Percentiles rank a stretch among this genome's conserved stretches.
Evolutionary conservation across 129 eudicot species (phyloP).

Genomic region (Escallonia rubra): DNA sequence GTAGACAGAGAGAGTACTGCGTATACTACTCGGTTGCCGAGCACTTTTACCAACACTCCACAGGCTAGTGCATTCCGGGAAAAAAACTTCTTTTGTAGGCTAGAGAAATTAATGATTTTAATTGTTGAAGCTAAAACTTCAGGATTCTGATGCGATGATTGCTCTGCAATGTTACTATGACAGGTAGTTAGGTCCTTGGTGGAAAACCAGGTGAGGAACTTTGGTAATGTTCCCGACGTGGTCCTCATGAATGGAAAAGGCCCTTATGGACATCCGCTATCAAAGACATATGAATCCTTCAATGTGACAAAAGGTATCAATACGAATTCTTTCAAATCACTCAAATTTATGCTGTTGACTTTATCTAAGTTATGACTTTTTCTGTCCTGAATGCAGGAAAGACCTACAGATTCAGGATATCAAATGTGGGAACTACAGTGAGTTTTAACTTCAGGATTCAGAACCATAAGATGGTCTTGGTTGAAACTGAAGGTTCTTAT

Average conservation of each 20-base stretch:
- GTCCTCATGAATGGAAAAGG: constrained; percentile 66
- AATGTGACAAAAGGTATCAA: constrained; percentile 54
- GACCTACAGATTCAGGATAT: constrained; percentile 59
- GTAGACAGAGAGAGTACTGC: no score
- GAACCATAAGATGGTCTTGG: constrained; percentile 63
- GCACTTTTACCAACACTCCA: background rate
- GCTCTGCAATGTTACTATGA: background rate
- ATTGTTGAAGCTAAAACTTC: background rate
- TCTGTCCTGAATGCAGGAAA: constrained; percentile 33
- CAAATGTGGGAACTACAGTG: constrained; percentile 49
- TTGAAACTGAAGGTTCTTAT: constrained; percentile 89
- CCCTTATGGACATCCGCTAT: constrained; percentile 30
- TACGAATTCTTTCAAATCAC: background rate
- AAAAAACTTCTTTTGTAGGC: no score
- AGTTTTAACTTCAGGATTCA: constrained; percentile 72
- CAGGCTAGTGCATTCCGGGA: background rate
- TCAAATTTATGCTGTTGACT: background rate
- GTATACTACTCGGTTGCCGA: no score
- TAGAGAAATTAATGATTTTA: background rate
- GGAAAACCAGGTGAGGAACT: background rate
- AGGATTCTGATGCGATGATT: background rate
- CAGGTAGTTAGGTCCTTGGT: constrained; percentile 31
- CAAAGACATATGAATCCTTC: constrained; percentile 41
- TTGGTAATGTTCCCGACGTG: constrained; percentile 42
- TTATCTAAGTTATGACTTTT: no score